phyloP scores from a whole-genome alignment of 805 yeast genomes.

The Metschnikowia kunwiensis region DNA sequence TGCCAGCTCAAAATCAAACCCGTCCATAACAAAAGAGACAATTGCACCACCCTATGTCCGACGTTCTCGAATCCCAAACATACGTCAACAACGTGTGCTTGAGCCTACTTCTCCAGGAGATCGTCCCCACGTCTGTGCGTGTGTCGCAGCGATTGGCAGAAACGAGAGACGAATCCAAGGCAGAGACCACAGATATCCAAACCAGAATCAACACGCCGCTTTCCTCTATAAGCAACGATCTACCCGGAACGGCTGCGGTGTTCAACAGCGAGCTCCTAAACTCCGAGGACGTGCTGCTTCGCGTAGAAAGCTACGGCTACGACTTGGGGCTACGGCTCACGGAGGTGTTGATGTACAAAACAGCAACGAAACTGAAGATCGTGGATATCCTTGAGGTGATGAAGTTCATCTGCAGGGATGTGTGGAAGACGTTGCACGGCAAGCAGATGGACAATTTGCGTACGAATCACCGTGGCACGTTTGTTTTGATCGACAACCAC shows the following conservation, averaged over 20 bases:
- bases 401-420: constrained; percentile 90
- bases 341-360: constrained; percentile 44
- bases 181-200: constrained; percentile 15
- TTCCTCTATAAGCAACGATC: constrained; percentile 30
- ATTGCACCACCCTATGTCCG: constrained; percentile 4
- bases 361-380: constrained; percentile 42
- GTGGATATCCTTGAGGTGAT: constrained; percentile 73
- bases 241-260: constrained; percentile 43
- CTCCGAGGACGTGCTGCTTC: constrained; percentile 50
- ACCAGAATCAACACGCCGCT: constrained; percentile 27
- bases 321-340: constrained; percentile 59
- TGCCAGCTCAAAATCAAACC: no score
- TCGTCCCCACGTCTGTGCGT: constrained; percentile 68
- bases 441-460: constrained; percentile 90
- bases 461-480: constrained; percentile 87
- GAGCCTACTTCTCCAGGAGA: constrained; percentile 68
- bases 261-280: constrained; percentile 33
- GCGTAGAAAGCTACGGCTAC: constrained; percentile 71
- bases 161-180: constrained; percentile 6
- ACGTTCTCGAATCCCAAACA: constrained; percentile 13
- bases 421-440: constrained; percentile 76
- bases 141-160: constrained; percentile 49
- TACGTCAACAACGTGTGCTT: constrained; percentile 55
- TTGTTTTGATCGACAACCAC: constrained; percentile 68
- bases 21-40: no score